These are phyloP conservation scores for Hypocrella siamensis DNA, from an alignment of 2,329 filamentous ascomycete species.

Conservation along the genomic window DNA sequence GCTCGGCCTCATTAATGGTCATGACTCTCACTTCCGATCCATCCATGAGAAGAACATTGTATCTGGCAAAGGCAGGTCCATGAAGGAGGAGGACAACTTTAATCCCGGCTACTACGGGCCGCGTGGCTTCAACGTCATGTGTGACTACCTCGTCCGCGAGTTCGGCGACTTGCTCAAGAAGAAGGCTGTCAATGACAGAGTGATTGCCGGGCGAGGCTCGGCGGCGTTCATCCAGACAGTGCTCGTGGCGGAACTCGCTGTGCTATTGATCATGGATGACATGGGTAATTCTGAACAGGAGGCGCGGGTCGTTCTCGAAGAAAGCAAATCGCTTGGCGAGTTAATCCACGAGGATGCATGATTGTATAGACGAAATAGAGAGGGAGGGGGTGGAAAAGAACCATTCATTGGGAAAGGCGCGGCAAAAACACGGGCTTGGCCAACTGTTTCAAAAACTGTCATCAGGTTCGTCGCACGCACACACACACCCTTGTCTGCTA, in stretches of 20 bases:
- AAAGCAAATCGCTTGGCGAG: constrained; percentile 52
- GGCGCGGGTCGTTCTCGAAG: constrained; percentile 41
- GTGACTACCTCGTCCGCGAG: constrained; percentile 46
- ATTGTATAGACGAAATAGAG: constrained; percentile 2
- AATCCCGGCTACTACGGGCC: constrained; percentile 75
- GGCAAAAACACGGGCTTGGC: not conserved
- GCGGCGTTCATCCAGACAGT: constrained; percentile 58
- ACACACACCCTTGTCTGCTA: too few species aligned
- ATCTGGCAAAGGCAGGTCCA: constrained; percentile 40
- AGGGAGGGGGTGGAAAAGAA: not conserved
- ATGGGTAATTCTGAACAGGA: constrained; percentile 26
- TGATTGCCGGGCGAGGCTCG: constrained; percentile 51
- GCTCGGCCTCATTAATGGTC: constrained; percentile 42
- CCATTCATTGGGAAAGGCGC: not conserved
- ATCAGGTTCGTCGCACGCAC: too few species aligned
- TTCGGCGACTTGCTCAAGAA: constrained; percentile 46
- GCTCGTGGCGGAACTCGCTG: constrained; percentile 56
- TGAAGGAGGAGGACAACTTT: constrained; percentile 41
- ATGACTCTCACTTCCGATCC: constrained; percentile 43
- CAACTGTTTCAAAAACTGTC: too few species aligned
- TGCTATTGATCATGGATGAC: constrained; percentile 40
- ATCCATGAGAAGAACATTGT: constrained; percentile 38
- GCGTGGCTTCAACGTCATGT: constrained; percentile 56
- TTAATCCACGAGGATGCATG: constrained; percentile 46
- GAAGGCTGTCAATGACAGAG: constrained; percentile 44